Evolutionary conservation across 2,329 filamentous ascomycete genomes (phyloP).

Genomic region (Pestalotiopsis sp.): DNA sequence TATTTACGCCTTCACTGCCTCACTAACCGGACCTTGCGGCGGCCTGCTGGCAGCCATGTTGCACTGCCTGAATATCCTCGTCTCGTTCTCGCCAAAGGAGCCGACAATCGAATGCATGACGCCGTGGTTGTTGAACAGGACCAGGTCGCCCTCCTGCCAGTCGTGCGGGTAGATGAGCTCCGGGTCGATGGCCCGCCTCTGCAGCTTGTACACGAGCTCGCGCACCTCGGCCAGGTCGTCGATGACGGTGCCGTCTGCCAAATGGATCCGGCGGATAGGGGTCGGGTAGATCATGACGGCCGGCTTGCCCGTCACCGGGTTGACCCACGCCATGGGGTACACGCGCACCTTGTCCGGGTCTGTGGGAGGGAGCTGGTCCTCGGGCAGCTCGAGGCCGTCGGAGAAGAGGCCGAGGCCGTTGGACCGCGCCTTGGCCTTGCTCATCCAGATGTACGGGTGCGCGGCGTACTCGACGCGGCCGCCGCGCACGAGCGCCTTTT

Average conservation of each 20-base stretch:
- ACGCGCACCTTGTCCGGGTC: constrained; percentile 69
- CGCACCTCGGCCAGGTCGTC: constrained; percentile 68
- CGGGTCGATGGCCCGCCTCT: constrained; percentile 73
- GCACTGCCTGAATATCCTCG: constrained; percentile 76
- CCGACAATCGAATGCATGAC: constrained; percentile 76
- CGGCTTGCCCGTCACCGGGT: constrained; percentile 69
- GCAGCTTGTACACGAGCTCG: constrained; percentile 67
- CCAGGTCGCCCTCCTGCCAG: constrained; percentile 76
- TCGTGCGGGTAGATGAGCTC: constrained; percentile 72
- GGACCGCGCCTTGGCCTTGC: constrained; percentile 63
- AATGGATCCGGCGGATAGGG: constrained; percentile 69
- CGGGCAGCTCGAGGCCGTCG: constrained; percentile 63
- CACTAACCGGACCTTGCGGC: constrained; percentile 48
- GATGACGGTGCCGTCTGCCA: constrained; percentile 67
- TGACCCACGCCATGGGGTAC: constrained; percentile 77
- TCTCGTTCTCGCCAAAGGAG: constrained; percentile 71
- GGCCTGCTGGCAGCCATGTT: constrained; percentile 69
- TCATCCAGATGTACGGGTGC: constrained; percentile 85
- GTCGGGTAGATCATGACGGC: constrained; percentile 76
- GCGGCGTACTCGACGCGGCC: constrained; percentile 75
- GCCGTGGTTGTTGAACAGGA: constrained; percentile 78
- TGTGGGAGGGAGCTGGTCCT: constrained; percentile 63
- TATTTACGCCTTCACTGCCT: neutral
- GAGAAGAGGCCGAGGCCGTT: constrained; percentile 73
- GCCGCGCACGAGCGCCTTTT: constrained; percentile 68